phyloP scores from a whole-genome alignment of 176 grass and related monocot species.

The Oryza australiensis region DNA sequence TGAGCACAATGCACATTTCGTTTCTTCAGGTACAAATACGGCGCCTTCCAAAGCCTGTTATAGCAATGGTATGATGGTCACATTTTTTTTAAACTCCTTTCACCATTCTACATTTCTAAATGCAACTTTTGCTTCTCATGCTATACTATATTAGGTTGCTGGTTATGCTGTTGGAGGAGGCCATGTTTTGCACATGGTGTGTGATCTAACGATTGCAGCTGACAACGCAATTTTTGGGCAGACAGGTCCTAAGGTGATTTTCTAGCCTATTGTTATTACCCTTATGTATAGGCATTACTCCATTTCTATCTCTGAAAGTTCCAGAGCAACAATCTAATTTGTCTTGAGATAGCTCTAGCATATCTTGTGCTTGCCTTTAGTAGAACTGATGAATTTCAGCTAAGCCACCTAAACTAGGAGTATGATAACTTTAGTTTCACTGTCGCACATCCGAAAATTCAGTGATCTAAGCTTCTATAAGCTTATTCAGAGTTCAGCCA shows the following conservation, averaged over 20 bases:
- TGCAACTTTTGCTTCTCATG: slow-evolving; percentile 2
- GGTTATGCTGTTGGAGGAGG: slow-evolving; percentile 93
- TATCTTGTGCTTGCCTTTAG: neutral
- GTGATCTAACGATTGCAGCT: slow-evolving; percentile 84
- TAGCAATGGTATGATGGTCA: slow-evolving; percentile 67
- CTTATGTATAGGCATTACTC: neutral
- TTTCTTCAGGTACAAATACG: slow-evolving; percentile 81
- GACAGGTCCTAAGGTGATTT: slow-evolving; percentile 85
- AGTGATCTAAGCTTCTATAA: neutral
- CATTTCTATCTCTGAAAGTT: neutral
- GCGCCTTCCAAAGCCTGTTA: slow-evolving; percentile 87
- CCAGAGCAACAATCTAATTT: neutral
- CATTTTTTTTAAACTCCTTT: neutral
- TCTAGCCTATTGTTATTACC: neutral
- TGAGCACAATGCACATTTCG: neutral
- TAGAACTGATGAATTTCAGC: neutral
- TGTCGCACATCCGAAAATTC: neutral
- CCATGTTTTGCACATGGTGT: slow-evolving; percentile 93
- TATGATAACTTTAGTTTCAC: neutral
- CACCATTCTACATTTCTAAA: neutral
- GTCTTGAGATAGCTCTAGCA: neutral
- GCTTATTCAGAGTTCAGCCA: neutral
- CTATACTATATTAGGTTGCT: slow-evolving; percentile 58
- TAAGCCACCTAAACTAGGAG: neutral
- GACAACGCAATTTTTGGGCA: slow-evolving; percentile 92